phyloP scores from a whole-genome alignment of 2,329 filamentous ascomycete genomes.

The Colletotrichum gloeosporioides region DNA sequence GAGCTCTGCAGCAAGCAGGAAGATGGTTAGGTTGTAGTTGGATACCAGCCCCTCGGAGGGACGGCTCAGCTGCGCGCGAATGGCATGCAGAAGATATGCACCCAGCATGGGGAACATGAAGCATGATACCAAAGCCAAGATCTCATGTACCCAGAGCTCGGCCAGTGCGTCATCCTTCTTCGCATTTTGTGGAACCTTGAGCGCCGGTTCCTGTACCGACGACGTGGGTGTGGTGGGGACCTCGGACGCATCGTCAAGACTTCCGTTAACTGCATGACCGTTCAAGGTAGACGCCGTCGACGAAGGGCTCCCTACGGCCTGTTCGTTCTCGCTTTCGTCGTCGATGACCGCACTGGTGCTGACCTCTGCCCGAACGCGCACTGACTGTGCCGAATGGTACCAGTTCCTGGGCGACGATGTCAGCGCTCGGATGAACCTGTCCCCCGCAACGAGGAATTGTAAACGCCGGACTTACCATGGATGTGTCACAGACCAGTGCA shows the following conservation, averaged over 20 bases:
- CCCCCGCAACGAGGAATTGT: background rate
- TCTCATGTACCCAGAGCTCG: slow-evolving; percentile 78
- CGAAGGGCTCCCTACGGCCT: slow-evolving; percentile 16
- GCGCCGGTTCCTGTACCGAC: slow-evolving; percentile 21
- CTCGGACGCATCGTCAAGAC: slow-evolving; percentile 27
- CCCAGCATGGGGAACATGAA: slow-evolving; percentile 79
- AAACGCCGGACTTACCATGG: slow-evolving; percentile 72
- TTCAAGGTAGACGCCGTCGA: slow-evolving; percentile 5
- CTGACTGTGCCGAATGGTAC: slow-evolving; percentile 74
- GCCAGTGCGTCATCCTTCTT: slow-evolving; percentile 49
- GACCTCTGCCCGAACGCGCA: slow-evolving; percentile 58
- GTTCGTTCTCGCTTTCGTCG: slow-evolving; percentile 49
- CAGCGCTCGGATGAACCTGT: slow-evolving; percentile 10
- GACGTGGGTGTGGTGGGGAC: slow-evolving; percentile 41
- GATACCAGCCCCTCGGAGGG: slow-evolving; percentile 88
- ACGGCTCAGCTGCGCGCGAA: slow-evolving; percentile 80
- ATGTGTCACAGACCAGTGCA: slow-evolving; percentile 90
- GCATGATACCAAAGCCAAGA: slow-evolving; percentile 76
- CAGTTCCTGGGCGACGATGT: slow-evolving; percentile 59
- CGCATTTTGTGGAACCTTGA: slow-evolving; percentile 17
- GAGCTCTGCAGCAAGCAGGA: slow-evolving; percentile 85
- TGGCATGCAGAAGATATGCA: slow-evolving; percentile 83
- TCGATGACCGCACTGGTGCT: slow-evolving; percentile 46
- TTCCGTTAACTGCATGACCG: slow-evolving; percentile 8
- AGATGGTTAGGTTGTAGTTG: slow-evolving; percentile 92